Evolutionary conservation across 495 filamentous ascomycete species (phyloP), one percentile per base, ranked within the genome.

Genomic region (Talaromyces proteolyticus): DNA sequence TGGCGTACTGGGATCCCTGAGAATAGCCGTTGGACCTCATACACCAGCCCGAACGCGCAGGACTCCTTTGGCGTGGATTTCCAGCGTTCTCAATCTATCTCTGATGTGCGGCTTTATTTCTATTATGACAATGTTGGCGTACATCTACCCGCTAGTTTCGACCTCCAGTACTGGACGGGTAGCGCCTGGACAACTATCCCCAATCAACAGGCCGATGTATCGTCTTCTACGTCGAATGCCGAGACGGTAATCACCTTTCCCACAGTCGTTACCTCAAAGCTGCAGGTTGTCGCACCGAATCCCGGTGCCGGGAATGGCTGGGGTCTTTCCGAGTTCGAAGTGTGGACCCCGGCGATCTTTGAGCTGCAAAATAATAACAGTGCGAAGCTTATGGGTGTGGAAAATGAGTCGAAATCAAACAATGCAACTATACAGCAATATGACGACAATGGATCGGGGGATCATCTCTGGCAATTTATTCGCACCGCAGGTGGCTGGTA

Each of bases 1-100:
- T 61, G 53, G 53, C 25, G 25, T 29, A 29, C 25, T 29, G 25
- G 25, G 25, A 29, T 29, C 25, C 25, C 25, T 5, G 25, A 29
- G 25, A 29, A 29, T 29, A 29, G 6, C 25, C 25, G 25, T 29
- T 29, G 25, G 25, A 29, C 25, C 5, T 29, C 25, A 29, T 29
- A 29, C 12, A 29, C 6, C 12, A 29, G 25, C 25, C 12, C 25
- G 12, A 29, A 29, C 25, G 12, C 25, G 6, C 6, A 29, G 25
- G 25, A 29, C 12, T 29, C 25, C 25, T 29, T 29, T 29, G 25
- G 25, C 25, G 25, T 29, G 6, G 25, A 29, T 29, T 29, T 29
- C 25, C 25, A 29, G 25, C 25, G 25, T 12, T 12, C 25, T 12
- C 25, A 29, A 29, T 5, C 25, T 29, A 12, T 12, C 12, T 29